Evolutionary conservation across 305 asterid species (phyloP), one percentile per base, ranked within the genome.

Genomic region (Ilex paraguariensis): DNA sequence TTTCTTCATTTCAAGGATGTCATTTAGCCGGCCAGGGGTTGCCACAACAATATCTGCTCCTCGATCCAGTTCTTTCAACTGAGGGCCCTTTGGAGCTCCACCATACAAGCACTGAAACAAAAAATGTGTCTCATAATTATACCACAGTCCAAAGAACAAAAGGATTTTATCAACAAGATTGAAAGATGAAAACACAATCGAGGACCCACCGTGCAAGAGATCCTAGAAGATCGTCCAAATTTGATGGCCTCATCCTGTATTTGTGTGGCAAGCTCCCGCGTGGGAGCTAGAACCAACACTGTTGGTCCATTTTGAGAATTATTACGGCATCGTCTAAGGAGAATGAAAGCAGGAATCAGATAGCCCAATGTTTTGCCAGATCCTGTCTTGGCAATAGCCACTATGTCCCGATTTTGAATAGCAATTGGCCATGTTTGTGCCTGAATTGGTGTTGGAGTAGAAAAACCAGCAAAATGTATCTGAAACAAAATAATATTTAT

Each of bases 341-440:
- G 98, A 69, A 87, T 70, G 70, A 89, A 92, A 57, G 97, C 97
- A 33, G 98, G 98, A 64, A 92, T 82, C 76, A 92, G 75, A 76
- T 92, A 92, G 59, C 98, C 98, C 61, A 92, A 72, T 39, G 98
- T 92, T 82, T 92, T 92, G 55, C 98, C 98, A 52, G 98, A 92
- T 45, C 97, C 98, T 59, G 98, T 92, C 85, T 92, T 92, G 28
- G 98, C 98, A 77, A 92, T 89, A 62, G 98, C 98, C 75, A 92
- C 98, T 65, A 92, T 90, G 70, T 92, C 98, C 72, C 78, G 76
- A 65, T 60, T 71, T 78, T 81, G 96, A 74, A 89, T 67, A 12
- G 96, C 89, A 78, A 92, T 84, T 31, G 98, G 95, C 98, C 98
- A 92, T 36, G 98, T 82, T 75, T 92, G 98, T 12, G 98, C 98